Evolutionary conservation across 148 eudicot genomes (phyloP).

Genomic region (Fagopyrum homotropicum): DNA sequence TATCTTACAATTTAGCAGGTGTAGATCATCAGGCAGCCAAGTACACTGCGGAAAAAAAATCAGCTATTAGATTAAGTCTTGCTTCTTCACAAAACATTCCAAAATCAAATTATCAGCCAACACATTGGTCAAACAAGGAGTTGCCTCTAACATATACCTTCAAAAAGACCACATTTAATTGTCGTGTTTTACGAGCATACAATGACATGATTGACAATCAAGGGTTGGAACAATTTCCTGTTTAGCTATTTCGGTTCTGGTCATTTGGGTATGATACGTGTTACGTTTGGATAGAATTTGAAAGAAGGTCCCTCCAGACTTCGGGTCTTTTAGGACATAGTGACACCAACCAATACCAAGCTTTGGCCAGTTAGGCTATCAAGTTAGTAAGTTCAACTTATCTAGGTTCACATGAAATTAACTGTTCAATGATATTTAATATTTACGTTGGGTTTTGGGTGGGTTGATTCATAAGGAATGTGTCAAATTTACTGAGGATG

Average conservation of each 20-base stretch:
- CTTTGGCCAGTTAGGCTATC: background rate
- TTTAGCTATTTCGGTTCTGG: background rate
- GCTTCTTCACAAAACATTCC: background rate
- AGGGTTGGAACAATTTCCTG: background rate
- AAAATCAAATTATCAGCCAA: background rate
- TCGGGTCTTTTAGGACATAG: background rate
- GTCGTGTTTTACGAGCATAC: too few relatives aligned
- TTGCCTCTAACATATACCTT: background rate
- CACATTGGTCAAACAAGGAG: background rate
- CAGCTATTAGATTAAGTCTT: background rate
- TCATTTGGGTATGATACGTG: background rate
- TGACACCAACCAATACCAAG: background rate
- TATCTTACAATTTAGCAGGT: background rate
- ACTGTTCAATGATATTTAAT: background rate
- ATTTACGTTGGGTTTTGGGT: background rate
- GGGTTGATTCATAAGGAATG: background rate
- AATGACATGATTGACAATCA: background rate
- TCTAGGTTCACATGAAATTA: background rate
- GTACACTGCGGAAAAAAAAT: background rate
- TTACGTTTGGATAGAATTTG: background rate
- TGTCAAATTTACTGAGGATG: too few relatives aligned
- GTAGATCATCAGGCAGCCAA: background rate
- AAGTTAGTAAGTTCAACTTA: too few relatives aligned
- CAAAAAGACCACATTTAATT: background rate
- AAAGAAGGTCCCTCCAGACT: background rate